Evolutionary conservation across 176 grass and related monocot species (phyloP), one percentile per base, ranked within the genome.

Genomic region (Triticum urartu): DNA sequence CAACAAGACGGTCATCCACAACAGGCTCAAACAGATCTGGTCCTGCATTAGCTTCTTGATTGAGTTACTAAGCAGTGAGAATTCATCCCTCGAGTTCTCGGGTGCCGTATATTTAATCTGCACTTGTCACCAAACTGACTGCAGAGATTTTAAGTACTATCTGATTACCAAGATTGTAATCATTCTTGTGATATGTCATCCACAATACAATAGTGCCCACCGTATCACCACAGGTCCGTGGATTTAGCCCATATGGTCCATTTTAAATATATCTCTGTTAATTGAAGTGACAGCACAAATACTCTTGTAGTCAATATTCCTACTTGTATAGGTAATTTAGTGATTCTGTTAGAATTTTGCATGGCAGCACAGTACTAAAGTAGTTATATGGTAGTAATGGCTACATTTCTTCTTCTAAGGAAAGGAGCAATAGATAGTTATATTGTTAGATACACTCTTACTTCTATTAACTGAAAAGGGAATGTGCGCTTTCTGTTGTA

Each of bases 401-500:
- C 54, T 70, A 34, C 20, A 69, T 34, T 35, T 52, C 45, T n/a
- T 81, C 15, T n/a, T 81, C 15, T 32, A 48, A 67, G 9, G 20
- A 68, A 81, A 34, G 48, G 20, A 82, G 65, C 7, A 58, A 20
- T 54, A 36, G 20, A 58, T 24, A 56, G 26, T 69, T 54, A 36
- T 11, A 70, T 17, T 54, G 18, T 54, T 56, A 70, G 32, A 70
- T 70, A 54, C 20, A 69, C 63, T 50, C 26, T 70, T 47, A 70
- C 28, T 70, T 82, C 13, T 35, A 8, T 70, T 82, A 56, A 69
- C 8, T 82, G 25, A 32, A 45, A 67, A 64, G 8, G 45, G 36
- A 82, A 9, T 38, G 62, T 77, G 64, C 47, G 8, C 50, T 75
- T 79, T 30, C 20, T 83, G 47, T 68, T 92, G 45, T 86, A 98